phyloP scores from a whole-genome alignment of 2,329 filamentous ascomycete genomes.

The Magnaporthiopsis incrustans region DNA sequence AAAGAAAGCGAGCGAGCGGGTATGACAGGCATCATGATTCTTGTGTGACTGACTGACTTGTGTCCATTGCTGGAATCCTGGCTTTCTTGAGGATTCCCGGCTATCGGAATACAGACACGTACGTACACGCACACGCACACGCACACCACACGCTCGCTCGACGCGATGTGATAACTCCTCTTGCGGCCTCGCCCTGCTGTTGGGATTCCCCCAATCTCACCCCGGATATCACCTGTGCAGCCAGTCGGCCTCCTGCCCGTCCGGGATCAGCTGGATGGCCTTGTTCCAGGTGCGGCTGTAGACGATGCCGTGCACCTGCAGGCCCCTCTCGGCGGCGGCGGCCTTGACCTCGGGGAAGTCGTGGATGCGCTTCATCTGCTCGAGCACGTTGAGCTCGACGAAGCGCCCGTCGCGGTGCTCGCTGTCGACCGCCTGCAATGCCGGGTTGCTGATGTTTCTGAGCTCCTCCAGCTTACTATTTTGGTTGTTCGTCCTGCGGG shows the following conservation, averaged over 20 bases:
- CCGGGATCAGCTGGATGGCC: conserved; percentile 1
- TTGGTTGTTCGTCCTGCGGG: not conserved
- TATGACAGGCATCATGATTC: not conserved
- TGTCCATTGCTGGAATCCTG: not conserved
- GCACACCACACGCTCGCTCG: too few species aligned
- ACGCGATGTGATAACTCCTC: not conserved
- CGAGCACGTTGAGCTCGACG: conserved; percentile 12
- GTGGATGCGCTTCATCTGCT: conserved; percentile 9
- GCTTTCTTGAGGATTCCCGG: not conserved
- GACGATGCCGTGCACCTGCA: conserved; percentile 11
- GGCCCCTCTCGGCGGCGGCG: conserved; percentile 8
- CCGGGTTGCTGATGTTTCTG: conserved; percentile 3
- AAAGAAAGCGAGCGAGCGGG: not conserved
- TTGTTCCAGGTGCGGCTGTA: conserved; percentile 8
- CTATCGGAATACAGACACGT: not conserved
- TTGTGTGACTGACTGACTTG: not conserved
- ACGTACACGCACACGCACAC: not conserved
- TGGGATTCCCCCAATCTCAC: too few species aligned
- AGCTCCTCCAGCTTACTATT: conserved; percentile 10
- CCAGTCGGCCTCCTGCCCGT: conserved; percentile 3
- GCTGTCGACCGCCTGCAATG: conserved; percentile 2
- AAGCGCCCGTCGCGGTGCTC: conserved; percentile 10
- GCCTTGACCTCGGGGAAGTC: conserved; percentile 8
- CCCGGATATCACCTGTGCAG: not conserved
- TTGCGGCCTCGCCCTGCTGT: not conserved